Conservation (phyloP, 805 yeast genomes). For the Nematodospora valgi region DNA sequence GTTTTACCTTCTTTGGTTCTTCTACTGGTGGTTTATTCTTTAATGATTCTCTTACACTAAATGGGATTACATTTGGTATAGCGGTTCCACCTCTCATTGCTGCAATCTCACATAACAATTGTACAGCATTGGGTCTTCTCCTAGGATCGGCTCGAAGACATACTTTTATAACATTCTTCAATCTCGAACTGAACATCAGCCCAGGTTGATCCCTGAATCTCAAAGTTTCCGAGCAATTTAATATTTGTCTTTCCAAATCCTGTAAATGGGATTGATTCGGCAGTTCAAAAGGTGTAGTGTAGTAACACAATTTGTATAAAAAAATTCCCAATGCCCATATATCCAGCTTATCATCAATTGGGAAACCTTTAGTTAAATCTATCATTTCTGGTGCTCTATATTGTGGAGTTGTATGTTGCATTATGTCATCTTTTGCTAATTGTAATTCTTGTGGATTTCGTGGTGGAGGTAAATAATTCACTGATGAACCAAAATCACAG, state of each 20-base stretch:
- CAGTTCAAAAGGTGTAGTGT: conserved; percentile 78
- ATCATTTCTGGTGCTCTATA: conserved; percentile 85
- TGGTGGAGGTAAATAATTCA: conserved; percentile 62
- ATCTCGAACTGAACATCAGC: conserved; percentile 50
- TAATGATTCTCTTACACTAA: conserved; percentile 25
- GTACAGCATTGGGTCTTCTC: conserved; percentile 70
- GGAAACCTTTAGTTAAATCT: conserved; percentile 62
- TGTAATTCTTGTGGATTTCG: conserved; percentile 56
- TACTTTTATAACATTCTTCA: conserved; percentile 62
- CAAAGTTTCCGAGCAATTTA: conserved; percentile 51
- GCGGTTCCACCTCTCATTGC: conserved; percentile 49
- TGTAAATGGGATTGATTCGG: conserved; percentile 31
- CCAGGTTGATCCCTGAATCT: conserved; percentile 45
- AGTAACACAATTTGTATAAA: conserved; percentile 72
- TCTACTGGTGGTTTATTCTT: conserved; percentile 10
- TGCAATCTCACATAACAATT: conserved; percentile 65
- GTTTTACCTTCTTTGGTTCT: background rate
- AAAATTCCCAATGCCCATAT: conserved; percentile 85
- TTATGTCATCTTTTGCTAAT: conserved; percentile 60
- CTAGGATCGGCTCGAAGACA: conserved; percentile 64
- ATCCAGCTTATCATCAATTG: conserved; percentile 80
- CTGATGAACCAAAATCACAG: conserved; percentile 83
- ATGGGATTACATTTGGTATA: conserved; percentile 40
- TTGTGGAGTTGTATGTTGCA: conserved; percentile 82
- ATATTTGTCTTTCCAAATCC: conserved; percentile 56